Evolutionary conservation across 495 filamentous ascomycete species (phyloP).

Genomic region (Penicillium soppii): DNA sequence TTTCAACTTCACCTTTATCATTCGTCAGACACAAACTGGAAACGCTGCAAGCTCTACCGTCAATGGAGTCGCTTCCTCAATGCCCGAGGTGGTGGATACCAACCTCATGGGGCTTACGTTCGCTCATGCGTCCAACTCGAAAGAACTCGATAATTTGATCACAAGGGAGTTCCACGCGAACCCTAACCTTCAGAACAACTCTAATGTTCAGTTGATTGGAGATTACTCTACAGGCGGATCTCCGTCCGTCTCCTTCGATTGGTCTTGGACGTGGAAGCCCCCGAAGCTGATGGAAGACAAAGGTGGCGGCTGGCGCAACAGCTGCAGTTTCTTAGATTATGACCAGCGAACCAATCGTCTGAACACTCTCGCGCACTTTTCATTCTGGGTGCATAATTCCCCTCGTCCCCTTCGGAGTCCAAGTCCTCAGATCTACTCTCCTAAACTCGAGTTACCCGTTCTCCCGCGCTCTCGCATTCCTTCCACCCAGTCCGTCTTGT

Average conservation of each 20-base stretch:
- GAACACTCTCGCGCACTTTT: constrained; percentile 84
- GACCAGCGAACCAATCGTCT: constrained; percentile 88
- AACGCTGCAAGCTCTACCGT: constrained; percentile 42
- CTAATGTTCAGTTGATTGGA: constrained; percentile 89
- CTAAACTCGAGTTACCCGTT: constrained; percentile 66
- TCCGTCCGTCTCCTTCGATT: constrained; percentile 84
- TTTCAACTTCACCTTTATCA: constrained; percentile 88
- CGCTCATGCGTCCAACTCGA: constrained; percentile 78
- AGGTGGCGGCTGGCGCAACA: constrained; percentile 90
- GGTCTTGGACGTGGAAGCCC: constrained; percentile 95
- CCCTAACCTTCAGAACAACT: constrained; percentile 95
- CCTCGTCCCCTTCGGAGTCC: constrained; percentile 33
- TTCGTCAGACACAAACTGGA: constrained; percentile 64
- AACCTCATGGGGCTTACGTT: constrained; percentile 87
- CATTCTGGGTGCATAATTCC: constrained; percentile 88
- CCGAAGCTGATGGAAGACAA: constrained; percentile 80
- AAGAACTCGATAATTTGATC: constrained; percentile 89
- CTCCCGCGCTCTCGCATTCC: constrained; percentile 77
- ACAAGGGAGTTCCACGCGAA: constrained; percentile 96
- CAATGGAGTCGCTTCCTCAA: constrained; percentile 49
- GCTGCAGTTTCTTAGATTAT: constrained; percentile 96
- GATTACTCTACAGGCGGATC: constrained; percentile 80
- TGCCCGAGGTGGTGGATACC: constrained; percentile 60
- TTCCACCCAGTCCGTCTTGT: constrained; percentile 78
- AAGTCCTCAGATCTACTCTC: constrained; percentile 54